Conservation (phyloP, 345 rosid species). For the Euphorbia peplus region DNA sequence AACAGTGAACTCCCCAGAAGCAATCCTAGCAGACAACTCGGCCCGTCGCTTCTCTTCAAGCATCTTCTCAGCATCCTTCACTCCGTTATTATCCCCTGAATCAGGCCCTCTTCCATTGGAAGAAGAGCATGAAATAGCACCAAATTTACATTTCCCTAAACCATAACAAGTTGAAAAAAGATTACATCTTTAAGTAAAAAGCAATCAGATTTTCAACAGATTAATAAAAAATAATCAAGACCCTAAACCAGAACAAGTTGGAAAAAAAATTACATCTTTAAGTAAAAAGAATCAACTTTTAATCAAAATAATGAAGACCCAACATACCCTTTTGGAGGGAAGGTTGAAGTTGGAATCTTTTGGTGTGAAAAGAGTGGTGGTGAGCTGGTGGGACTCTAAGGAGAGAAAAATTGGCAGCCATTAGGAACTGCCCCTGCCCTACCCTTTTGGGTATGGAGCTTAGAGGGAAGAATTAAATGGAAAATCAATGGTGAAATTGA, state of each 20-base stretch:
- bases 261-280: background rate
- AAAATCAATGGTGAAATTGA: background rate
- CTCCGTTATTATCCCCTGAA: slow-evolving; percentile 29
- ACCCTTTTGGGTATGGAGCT: background rate
- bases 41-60: slow-evolving; percentile 69
- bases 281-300: background rate
- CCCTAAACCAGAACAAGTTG: background rate
- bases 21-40: slow-evolving; percentile 70
- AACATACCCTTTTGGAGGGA: slow-evolving; percentile 2
- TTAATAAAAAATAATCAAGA: background rate
- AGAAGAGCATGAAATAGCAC: slow-evolving; percentile 34
- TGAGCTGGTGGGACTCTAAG: slow-evolving; percentile 23
- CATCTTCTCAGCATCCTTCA: slow-evolving; percentile 43
- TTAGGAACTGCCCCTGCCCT: background rate
- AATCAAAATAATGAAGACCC: background rate
- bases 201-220: background rate
- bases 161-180: background rate
- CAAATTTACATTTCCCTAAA: slow-evolving; percentile 25
- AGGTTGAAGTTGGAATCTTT: background rate
- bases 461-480: background rate
- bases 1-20: slow-evolving; percentile 83
- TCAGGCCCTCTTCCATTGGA: slow-evolving; percentile 65
- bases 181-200: too few species aligned
- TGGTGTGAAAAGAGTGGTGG: background rate
- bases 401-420: slow-evolving; percentile 34